Evolutionary conservation across 176 grass and related monocot genomes (phyloP).

Genomic region (Saccharum officinarum): DNA sequence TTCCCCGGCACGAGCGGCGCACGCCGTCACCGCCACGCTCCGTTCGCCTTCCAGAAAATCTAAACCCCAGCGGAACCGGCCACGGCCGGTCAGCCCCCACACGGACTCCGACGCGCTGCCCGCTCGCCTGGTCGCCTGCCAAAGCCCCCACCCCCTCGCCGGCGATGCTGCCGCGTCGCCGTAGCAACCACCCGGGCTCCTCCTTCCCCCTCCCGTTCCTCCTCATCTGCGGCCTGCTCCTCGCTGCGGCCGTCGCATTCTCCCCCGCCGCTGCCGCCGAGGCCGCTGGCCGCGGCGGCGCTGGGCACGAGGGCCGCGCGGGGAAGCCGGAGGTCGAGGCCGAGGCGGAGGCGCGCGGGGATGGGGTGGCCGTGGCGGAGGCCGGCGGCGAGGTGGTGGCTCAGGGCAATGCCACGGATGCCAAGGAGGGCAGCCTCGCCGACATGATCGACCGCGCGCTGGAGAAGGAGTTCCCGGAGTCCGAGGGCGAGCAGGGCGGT

Average conservation of each 20-base stretch:
- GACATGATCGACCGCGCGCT: slow-evolving; percentile 99
- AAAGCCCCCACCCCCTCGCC: background rate
- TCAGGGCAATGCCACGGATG: slow-evolving; percentile 55
- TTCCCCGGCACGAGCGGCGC: slow-evolving; percentile 35
- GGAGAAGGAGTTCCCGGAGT: slow-evolving; percentile 96
- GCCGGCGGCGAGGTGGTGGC: slow-evolving; percentile 40
- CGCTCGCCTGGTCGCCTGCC: background rate
- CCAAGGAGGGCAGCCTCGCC: slow-evolving; percentile 68
- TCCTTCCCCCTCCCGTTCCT: background rate
- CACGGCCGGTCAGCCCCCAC: background rate
- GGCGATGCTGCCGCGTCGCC: slow-evolving; percentile 60
- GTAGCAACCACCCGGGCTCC: slow-evolving; percentile 8
- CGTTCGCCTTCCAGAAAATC: slow-evolving; percentile 24
- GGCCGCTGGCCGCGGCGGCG: slow-evolving; percentile 16
- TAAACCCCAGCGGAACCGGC: slow-evolving; percentile 35
- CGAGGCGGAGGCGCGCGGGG: slow-evolving; percentile 28
- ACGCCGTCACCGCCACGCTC: slow-evolving; percentile 11
- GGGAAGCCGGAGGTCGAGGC: slow-evolving; percentile 27
- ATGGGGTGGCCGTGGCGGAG: slow-evolving; percentile 18
- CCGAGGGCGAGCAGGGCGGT: slow-evolving; percentile 83
- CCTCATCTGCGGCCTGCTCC: slow-evolving; percentile 27
- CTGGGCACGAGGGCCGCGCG: slow-evolving; percentile 15
- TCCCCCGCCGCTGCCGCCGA: background rate
- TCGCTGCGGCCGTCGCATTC: slow-evolving; percentile 30
- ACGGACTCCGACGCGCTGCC: background rate